Conservation (phyloP, 2,329 filamentous ascomycete genomes). For the Aspergillus luchuensis region DNA sequence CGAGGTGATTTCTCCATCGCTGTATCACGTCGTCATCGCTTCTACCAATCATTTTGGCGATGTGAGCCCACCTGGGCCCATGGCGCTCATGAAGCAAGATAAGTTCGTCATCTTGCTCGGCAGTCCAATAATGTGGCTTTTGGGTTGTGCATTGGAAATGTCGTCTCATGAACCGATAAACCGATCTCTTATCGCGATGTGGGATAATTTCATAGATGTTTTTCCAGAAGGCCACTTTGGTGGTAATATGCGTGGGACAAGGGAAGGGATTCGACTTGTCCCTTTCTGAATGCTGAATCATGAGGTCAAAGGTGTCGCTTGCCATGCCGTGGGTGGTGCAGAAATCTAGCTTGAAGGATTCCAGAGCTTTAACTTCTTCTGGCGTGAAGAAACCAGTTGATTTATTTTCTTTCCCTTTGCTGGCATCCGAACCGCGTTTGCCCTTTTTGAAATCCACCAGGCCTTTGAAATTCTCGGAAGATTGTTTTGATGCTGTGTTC, state of each 20-base stretch:
- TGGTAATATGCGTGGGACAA: conserved; percentile 21
- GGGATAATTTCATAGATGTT: conserved; percentile 40
- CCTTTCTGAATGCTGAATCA: conserved; percentile 39
- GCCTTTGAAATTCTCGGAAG: neutral
- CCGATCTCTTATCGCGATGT: conserved; percentile 39
- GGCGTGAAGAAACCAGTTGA: conserved; percentile 34
- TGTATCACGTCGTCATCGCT: conserved; percentile 46
- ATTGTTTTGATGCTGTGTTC: neutral
- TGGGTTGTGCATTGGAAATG: conserved; percentile 44
- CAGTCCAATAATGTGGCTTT: conserved; percentile 43
- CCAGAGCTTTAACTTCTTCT: conserved; percentile 34
- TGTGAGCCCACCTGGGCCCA: conserved; percentile 41
- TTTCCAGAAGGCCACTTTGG: conserved; percentile 40
- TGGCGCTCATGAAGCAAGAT: conserved; percentile 32
- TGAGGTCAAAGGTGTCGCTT: conserved; percentile 30
- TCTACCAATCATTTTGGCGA: conserved; percentile 41
- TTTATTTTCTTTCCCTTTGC: conserved; percentile 20
- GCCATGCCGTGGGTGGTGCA: conserved; percentile 33
- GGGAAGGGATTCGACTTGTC: conserved; percentile 27
- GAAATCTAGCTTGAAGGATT: conserved; percentile 37
- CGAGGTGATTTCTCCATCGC: conserved; percentile 46
- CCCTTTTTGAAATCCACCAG: neutral
- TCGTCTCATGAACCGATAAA: conserved; percentile 46
- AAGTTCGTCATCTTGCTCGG: conserved; percentile 46
- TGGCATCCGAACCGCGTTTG: conserved; percentile 10